These are phyloP conservation scores for Salvia rosmarinus DNA, from an alignment of 257 asterid genomes.

Conservation along the genomic window DNA sequence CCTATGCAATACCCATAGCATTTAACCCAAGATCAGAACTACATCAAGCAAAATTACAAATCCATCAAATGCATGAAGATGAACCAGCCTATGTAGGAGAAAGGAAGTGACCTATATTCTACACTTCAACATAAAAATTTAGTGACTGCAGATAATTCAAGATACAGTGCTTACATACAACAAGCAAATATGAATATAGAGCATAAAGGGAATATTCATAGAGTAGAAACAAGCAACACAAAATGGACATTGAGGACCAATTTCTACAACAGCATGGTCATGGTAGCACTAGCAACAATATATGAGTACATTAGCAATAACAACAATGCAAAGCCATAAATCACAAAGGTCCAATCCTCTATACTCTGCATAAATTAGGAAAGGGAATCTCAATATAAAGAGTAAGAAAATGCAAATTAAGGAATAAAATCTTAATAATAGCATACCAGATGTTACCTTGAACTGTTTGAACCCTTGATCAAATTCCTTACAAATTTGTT, in stretches of 20 bases:
- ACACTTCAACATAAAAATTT: constrained; percentile 14
- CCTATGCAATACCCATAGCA: constrained; percentile 45
- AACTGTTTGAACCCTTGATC: constrained; percentile 64
- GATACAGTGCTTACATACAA: constrained; percentile 8
- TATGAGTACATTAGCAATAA: neutral
- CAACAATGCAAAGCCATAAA: constrained; percentile 8
- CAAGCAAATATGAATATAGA: neutral
- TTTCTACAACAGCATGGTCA: neutral
- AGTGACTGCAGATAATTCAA: constrained; percentile 5
- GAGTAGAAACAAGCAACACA: constrained; percentile 29
- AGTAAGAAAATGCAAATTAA: constrained; percentile 16
- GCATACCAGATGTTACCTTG: constrained; percentile 96
- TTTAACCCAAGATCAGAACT: constrained; percentile 29
- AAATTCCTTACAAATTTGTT: constrained; percentile 67
- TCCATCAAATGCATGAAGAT: constrained; percentile 29
- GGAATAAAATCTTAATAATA: constrained; percentile 32
- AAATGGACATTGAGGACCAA: constrained; percentile 15
- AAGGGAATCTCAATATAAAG: constrained; percentile 11
- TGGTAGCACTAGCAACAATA: constrained; percentile 4
- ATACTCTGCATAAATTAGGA: constrained; percentile 12
- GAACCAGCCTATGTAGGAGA: neutral
- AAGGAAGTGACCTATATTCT: constrained; percentile 22
- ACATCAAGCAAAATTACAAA: constrained; percentile 16
- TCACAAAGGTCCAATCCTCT: neutral
- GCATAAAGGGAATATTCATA: neutral